Evolutionary conservation across 768 basidiomycete genomes (phyloP), one percentile per base, ranked within the genome.

Genomic region (Boletellus emodensis): DNA sequence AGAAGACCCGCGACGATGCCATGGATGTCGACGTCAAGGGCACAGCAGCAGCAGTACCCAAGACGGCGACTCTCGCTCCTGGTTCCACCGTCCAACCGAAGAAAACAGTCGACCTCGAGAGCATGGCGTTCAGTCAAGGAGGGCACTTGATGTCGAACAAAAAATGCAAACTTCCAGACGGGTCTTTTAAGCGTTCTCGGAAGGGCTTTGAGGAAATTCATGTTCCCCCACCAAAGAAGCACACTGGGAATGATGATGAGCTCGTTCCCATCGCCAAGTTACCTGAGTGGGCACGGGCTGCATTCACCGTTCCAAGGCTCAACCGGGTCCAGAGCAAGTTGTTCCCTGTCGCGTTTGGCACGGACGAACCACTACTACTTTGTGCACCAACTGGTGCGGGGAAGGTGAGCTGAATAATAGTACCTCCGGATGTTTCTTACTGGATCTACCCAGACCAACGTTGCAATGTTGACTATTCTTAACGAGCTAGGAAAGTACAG

Each of bases 181-280:
- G 96, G 4, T 96, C 94, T 14, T 94, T 97, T 79, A 98, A 98
- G 72, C 87, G 95, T 40, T 81, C 90, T 15, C 85, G 87, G 71
- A 99, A 99, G 68, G 94, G 96, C 1, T 97, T 90, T 66, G 96
- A 98, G 66, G 96, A 99, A 68, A 94, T 99, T 30, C 94, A 97
- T 55, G 90, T 99, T 1, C 94, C 94, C 4, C 87, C 90, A 0
- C 94, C 94, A 10, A 94, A 94, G 73, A 78, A 84, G 52, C 83
- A 87, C 55, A 76, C 79, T 0, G 72, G 77, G 3, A 71, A 71
- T 6, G 78, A 84, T 2, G 80, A 80, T 18, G 90, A 91, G 40
- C 65, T 85, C 14, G 83, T 99, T 0, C 80, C 84, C 2, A 75
- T 95, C 15, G 62, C 84, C 0, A 74, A 76, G 30, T 64, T 99